These are phyloP conservation scores for Stachybotrys echinatus DNA, from an alignment of 2,329 filamentous ascomycete genomes.

Conservation along the genomic window DNA sequence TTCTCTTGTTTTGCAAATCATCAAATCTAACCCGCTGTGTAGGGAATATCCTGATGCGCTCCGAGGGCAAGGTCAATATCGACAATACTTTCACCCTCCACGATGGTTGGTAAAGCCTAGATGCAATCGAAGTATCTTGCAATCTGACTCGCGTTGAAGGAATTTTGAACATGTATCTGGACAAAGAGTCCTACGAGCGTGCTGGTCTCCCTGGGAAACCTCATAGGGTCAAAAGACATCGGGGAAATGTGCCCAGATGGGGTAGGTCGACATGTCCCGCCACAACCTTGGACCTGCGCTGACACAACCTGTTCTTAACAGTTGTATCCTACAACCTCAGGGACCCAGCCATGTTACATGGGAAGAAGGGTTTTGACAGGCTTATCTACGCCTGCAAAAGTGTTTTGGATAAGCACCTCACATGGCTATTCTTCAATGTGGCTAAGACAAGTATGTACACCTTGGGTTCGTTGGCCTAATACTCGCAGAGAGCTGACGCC, in stretches of 20 bases:
- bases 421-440: constrained; percentile 75
- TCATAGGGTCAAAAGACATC: constrained; percentile 50
- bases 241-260: constrained; percentile 65
- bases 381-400: constrained; percentile 74
- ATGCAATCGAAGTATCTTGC: not conserved
- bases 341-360: constrained; percentile 69
- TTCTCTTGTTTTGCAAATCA: not conserved
- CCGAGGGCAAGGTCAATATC: constrained; percentile 64
- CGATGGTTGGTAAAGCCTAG: constrained; percentile 47
- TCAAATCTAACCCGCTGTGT: not conserved
- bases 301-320: constrained; percentile 27
- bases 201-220: constrained; percentile 74
- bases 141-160: constrained; percentile 39
- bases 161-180: constrained; percentile 68
- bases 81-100: constrained; percentile 69
- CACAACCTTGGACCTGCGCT: not conserved
- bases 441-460: constrained; percentile 19
- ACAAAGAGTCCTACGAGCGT: constrained; percentile 76
- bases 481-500: constrained; percentile 13
- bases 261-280: constrained; percentile 40
- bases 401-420: constrained; percentile 60
- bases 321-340: constrained; percentile 75
- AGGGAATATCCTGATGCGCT: constrained; percentile 82
- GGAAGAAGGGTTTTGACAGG: constrained; percentile 77
- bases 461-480: not conserved